Percentiles rank a stretch among this genome's conserved stretches.
These are phyloP conservation scores for Elsinoe ampelina DNA, from an alignment of 2,329 filamentous ascomycete species.

Conservation along the genomic window DNA sequence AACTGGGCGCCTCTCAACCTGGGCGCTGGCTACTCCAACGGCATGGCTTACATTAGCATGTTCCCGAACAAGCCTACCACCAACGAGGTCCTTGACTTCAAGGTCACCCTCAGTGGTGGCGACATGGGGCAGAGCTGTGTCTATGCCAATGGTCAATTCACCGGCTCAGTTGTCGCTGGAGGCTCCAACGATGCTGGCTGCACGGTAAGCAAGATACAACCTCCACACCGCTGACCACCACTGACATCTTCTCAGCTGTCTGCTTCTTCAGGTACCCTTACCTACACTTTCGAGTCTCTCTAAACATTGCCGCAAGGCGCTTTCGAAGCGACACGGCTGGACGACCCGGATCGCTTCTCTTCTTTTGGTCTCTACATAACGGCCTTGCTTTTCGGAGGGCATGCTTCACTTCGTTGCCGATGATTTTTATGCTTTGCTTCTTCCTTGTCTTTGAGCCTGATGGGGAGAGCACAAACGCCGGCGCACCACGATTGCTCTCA, in stretches of 20 bases:
- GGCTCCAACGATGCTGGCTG: slow-evolving; percentile 52
- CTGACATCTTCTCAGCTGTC: slow-evolving; percentile 34
- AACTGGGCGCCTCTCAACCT: slow-evolving; percentile 87
- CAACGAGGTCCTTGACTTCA: slow-evolving; percentile 60
- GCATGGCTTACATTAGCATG: slow-evolving; percentile 69
- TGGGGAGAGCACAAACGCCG: background rate
- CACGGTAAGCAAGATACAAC: slow-evolving; percentile 56
- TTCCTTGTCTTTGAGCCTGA: background rate
- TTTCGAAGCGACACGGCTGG: background rate
- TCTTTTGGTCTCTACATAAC: background rate
- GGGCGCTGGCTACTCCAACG: slow-evolving; percentile 63
- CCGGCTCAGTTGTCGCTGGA: slow-evolving; percentile 36
- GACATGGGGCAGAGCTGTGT: slow-evolving; percentile 51
- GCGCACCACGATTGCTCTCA: background rate
- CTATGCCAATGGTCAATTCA: slow-evolving; percentile 56
- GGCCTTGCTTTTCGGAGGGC: background rate
- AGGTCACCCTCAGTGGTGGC: slow-evolving; percentile 66
- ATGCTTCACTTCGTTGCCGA: slow-evolving; percentile 10
- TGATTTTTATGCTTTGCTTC: slow-evolving; percentile 9
- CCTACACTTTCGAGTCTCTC: slow-evolving; percentile 32
- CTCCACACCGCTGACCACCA: slow-evolving; percentile 9
- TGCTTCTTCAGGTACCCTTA: slow-evolving; percentile 41
- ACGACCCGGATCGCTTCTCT: background rate
- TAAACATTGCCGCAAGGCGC: slow-evolving; percentile 2
- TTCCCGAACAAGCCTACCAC: slow-evolving; percentile 77